A percentile compares a stretch with the other conserved stretches of the same genome.
These are phyloP conservation scores for Sporisorium reilianum DNA, from an alignment of 1,284 basidiomycete genomes.

Conservation along the genomic window DNA sequence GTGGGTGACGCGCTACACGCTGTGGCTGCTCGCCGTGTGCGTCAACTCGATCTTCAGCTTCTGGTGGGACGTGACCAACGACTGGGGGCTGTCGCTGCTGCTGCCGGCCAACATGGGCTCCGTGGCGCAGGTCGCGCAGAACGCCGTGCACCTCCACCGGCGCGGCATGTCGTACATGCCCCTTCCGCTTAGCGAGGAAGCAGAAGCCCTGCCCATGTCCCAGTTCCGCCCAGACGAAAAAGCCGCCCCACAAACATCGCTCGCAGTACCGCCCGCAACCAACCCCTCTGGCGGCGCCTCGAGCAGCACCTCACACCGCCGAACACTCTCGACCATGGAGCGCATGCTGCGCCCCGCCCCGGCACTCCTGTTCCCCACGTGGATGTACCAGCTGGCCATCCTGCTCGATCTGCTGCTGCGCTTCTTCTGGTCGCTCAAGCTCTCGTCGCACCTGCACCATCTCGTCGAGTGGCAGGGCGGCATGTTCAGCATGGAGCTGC, in stretches of 20 bases:
- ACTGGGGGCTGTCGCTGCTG: slow-evolving; percentile 92
- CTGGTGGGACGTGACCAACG: slow-evolving; percentile 99
- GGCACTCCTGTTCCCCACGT: slow-evolving; percentile 59
- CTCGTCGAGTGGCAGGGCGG: slow-evolving; percentile 83
- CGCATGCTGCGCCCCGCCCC: slow-evolving; percentile 21
- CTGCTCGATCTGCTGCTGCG: slow-evolving; percentile 88
- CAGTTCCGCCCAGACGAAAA: slow-evolving; percentile 22
- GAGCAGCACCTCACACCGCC: not conserved
- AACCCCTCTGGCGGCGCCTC: slow-evolving; percentile 13
- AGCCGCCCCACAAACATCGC: not conserved
- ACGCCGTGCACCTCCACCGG: slow-evolving; percentile 34
- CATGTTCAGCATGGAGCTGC: slow-evolving; percentile 89
- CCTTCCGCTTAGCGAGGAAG: slow-evolving; percentile 23
- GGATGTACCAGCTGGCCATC: slow-evolving; percentile 86
- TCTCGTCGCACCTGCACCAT: slow-evolving; percentile 87
- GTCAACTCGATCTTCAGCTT: slow-evolving; percentile 95
- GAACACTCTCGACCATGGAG: slow-evolving; percentile 33
- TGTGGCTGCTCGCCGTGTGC: slow-evolving; percentile 80
- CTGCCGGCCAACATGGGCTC: slow-evolving; percentile 55
- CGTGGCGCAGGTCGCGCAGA: slow-evolving; percentile 21
- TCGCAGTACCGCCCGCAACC: slow-evolving; percentile 9
- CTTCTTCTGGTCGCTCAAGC: slow-evolving; percentile 93
- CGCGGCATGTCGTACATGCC: slow-evolving; percentile 34
- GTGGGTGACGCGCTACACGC: slow-evolving; percentile 24
- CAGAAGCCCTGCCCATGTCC: slow-evolving; percentile 21